Evolutionary conservation across 2,329 filamentous ascomycete genomes (phyloP), one percentile per base, ranked within the genome.

Genomic region (Exophiala xenobiotica): DNA sequence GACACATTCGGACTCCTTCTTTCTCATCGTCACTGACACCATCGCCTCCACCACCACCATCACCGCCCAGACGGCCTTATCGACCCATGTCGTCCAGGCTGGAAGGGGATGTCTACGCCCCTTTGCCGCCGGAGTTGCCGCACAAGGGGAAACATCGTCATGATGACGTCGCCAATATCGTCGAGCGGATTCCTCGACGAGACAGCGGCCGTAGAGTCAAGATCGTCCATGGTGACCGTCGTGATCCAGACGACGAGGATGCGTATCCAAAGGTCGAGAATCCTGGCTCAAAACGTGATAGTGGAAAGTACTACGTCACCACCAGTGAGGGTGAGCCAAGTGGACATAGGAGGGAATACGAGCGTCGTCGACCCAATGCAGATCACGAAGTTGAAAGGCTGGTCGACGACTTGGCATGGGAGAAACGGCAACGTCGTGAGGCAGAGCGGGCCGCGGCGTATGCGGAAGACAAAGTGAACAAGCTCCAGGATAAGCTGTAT

Each of bases 221-320:
- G 26, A 37, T 55, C 20, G 20, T 45, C 22, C 47, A 51, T 18
- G 43, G 29, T 11, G 19, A 40, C 9, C 19, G 5, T n/a, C 38
- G 12, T 12, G 18, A 48, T 27, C 18, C 24, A 16, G 38, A 51
- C n/a, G 54, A 58, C 12, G 49, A 56, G 24, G 49, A 54, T 6
- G 49, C 39, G 18, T 45, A 60, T 41, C 57, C 57, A n/a, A 46
- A 43, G 35, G 52, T 58, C 7, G 52, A 59, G 29, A 46, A 26
- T 23, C 44, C 39, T n/a, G 31, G 31, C 31, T 57, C 57, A 26
- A 49, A 46, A 24, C 54, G 51, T 7, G 51, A 59, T 49, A 55
- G 54, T 27, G 54, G 54, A 44, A 57, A 53, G 35, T 55, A 53
- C 43, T 44, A 42, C 22, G 46, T 48, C 27, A 33, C 26, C 8